Evolutionary conservation across 2,329 filamentous ascomycete species (phyloP), one percentile per base, ranked within the genome.

Genomic region (Hypoxylon sp.): DNA sequence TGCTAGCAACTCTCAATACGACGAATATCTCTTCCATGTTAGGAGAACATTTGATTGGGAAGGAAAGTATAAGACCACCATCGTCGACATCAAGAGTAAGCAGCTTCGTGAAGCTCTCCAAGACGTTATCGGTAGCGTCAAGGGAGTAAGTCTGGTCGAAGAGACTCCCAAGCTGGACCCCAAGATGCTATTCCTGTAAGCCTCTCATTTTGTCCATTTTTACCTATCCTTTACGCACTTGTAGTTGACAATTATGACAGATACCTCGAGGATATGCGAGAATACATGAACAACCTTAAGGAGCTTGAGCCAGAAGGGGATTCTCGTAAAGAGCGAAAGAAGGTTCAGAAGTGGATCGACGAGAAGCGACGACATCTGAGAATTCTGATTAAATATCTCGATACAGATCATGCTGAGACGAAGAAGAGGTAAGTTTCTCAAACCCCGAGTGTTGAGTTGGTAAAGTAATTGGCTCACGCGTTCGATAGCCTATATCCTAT

Each of bases 51-150:
- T 97, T 77, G 91, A 94, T 78, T 93, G 88, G 88, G 92, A 96
- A 73, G 93, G 93, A 69, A 93, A 93, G 74, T 94, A 93, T 74
- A 84, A 88, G 73, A 76, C 78, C 75, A 94, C 93, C 0, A 81
- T 90, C 13, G 89, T 97, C 53, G 93, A 97, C 72, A 92, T 97
- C 79, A 96, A 94, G 81, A 96, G 93, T 77, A 93, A 93, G 73
- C 81, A 89, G 15, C 84, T 97, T 2, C 90, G 91, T 6, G 89
- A 93, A 68, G 89, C 88, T 21, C 83, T 95, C 0, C 84, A 87
- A 54, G 88, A 90, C 46, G 86, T 94, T 10, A 90, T 95, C 84
- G 91, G 92, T 47, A 90, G 89, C 19, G 89, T 93, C 75, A 93
- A 93, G 76, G 90, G 92, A 15, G 86, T 97, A 46, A 94, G 90